Base-by-base conservation (phyloP, 768 basidiomycete species). In the Boletus rubropictus region DNA sequence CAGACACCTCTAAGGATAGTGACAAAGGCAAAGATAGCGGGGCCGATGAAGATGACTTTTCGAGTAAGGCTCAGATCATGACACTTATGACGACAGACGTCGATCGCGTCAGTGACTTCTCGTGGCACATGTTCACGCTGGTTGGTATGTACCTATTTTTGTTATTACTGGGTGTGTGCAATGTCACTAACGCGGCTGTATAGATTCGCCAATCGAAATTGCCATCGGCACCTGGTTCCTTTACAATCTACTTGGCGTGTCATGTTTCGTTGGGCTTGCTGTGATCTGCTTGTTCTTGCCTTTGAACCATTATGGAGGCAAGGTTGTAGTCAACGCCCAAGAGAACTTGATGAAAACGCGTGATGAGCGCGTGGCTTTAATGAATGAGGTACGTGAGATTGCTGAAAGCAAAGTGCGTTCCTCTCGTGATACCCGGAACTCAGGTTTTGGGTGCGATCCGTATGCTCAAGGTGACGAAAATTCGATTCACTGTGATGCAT, bases 41-140 rank as follows among this genome's bases (percentile, higher is more conserved):
- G 47, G 59, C 46, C 3, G 52, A 68, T 31, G 79, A 81, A 47
- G 75, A 78, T 20, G 79, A 81, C 39, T 80, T 82, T 53, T 80
- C 79, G 8, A 80, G 76, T 60, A 82, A 83, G 59, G 78, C 80
- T 6, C 80, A 95, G 68, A 82, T 96, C 57, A 93, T 95, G 91
- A 94, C 89, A 3, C 77, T 95, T 24, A 93, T 95, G 88, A 94
- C 92, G 6, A 92, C 90, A 5, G 92, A 96, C 55, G 89, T 93
- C 24, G 90, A 94, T 63, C 78, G 92, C 45, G 84, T 94, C 51
- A 81, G 84, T 63, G 89, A 94, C 42, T 89, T 94, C 58, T 69
- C 81, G 1, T 87, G 81, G 81, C 85, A 90, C 61, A 54, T 85
- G 42, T 89, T 86, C 60, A 71, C 84, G 1, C 75, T 90, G 32